A percentile compares a stretch with the other conserved stretches of the same genome.
Evolutionary conservation across 108 stramenopile species (phyloP).

Genomic region (Parmales sp.): DNA sequence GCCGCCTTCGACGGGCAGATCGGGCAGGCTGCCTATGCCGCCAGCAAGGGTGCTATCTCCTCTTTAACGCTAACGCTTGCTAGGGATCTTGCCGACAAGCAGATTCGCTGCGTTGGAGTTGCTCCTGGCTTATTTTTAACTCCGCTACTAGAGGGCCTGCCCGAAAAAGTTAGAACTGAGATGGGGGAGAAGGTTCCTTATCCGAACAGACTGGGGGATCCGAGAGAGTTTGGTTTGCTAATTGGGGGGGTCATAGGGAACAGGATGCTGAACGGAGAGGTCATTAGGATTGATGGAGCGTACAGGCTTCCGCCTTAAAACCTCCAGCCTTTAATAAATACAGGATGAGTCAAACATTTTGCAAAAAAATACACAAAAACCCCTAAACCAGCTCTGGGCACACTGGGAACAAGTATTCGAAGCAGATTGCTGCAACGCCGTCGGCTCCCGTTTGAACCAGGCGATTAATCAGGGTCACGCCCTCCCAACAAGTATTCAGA

Average conservation of each 20-base stretch:
- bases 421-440: too few species aligned
- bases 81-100: conserved; percentile 65
- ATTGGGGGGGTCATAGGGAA: conserved; percentile 67
- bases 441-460: too few species aligned
- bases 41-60: conserved; percentile 82
- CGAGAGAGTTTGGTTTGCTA: conserved; percentile 65
- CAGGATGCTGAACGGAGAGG: conserved; percentile 79
- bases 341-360: too few species aligned
- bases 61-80: conserved; percentile 74
- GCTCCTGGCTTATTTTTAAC: conserved; percentile 89
- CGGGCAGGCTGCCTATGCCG: conserved; percentile 83
- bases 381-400: too few species aligned
- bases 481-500: too few species aligned
- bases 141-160: conserved; percentile 76
- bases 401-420: too few species aligned
- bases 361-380: too few species aligned
- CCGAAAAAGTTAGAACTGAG: conserved; percentile 60
- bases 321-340: too few species aligned
- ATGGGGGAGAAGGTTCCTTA: conserved; percentile 74
- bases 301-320: conserved; percentile 78
- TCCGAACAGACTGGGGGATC: conserved; percentile 70
- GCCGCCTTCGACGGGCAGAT: conserved; percentile 91
- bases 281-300: conserved; percentile 84
- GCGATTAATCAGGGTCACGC: too few species aligned
- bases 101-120: conserved; percentile 80